Percentiles rank a stretch among this genome's conserved stretches.
Conservation (phyloP, 129 eudicot genomes). For the Lonicera japonica region DNA sequence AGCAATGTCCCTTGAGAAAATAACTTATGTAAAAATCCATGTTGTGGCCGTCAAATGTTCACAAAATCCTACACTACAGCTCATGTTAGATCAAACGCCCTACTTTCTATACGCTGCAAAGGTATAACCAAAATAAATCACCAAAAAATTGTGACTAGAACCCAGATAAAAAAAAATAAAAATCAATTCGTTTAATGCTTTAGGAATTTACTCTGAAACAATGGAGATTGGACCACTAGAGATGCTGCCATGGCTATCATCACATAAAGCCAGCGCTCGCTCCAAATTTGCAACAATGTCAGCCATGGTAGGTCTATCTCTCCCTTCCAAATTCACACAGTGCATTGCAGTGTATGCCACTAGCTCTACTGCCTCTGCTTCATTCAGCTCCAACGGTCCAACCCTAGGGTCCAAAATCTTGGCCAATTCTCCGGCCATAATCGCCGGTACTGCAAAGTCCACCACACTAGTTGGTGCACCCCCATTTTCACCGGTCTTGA, state of each 20-base stretch:
- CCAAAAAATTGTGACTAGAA: constrained; percentile 8
- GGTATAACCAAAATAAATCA: constrained; percentile 13
- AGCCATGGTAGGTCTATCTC: constrained; percentile 81
- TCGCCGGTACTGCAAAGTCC: constrained; percentile 70
- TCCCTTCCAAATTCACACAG: constrained; percentile 82
- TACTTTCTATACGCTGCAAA: constrained; percentile 26
- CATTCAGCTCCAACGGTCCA: constrained; percentile 58
- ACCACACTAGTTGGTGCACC: constrained; percentile 61
- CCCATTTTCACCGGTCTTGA: constrained; percentile 47
- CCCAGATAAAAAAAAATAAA: not conserved
- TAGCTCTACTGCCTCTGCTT: constrained; percentile 87
- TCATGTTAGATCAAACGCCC: constrained; percentile 14
- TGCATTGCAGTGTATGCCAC: constrained; percentile 94
- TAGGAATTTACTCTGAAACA: constrained; percentile 50
- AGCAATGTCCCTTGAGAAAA: not conserved
- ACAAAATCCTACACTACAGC: constrained; percentile 21
- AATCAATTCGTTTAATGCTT: not conserved
- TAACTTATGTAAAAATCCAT: not conserved
- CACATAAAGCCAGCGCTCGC: constrained; percentile 64
- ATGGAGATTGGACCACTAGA: constrained; percentile 72
- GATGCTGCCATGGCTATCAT: constrained; percentile 77
- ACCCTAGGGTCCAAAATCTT: constrained; percentile 66
- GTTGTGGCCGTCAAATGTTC: constrained; percentile 15
- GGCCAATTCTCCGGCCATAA: constrained; percentile 60
- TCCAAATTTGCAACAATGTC: constrained; percentile 90